Base-by-base conservation (phyloP, 225 moss, liverwort and hornwort genomes). In the Straminergon stramineum region DNA sequence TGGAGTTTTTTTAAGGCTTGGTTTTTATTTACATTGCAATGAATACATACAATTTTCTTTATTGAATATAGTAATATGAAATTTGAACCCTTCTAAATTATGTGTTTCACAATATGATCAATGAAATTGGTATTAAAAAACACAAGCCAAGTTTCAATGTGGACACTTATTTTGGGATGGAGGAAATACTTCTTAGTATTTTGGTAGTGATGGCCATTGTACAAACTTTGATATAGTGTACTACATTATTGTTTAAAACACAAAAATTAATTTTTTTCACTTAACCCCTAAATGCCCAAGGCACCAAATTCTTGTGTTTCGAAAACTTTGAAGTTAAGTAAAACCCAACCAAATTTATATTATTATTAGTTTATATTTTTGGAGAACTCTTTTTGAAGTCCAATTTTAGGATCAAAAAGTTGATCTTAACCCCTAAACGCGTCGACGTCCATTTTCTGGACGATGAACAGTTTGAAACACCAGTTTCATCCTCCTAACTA, bases 1-100 rank as follows among this genome's bases (percentile, higher is more conserved):
- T 43, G 22, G 17, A 43, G 10, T 1, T 2, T 28, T 43, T 52
- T 3, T 20, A 5, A 0, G 3, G 34, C 5, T 2, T 14, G 0
- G 5, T 53, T 52, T 45, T 53, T 5, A 76, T 76, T 34, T 8
- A 34, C 2, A 5, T 19, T 76, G 5, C 32, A 76, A 76, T 21
- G 13, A 53, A 53, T 1, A 5, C 2, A 34, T 3, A 19, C 19
- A 76, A 21, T 21, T 11, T 34, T 22, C 22, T 52, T 34, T 0
- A 53, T 22, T 34, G 9, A 77, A 35, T 77, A 1, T 77, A 1
- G 22, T 53, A 1, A 22, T 77, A 53, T 77, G 5, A 77, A 53
- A 23, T 53, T 14, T 35, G 2, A 3, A 77, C 4, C 20, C 13
- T 35, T 35, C 9, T 8, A 22, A 53, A 53, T 77, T 22, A 35